A percentile compares a stretch with the other conserved stretches of the same genome.
phyloP scores from a whole-genome alignment of 2,329 filamentous ascomycete species.

The Fusarium secorum region DNA sequence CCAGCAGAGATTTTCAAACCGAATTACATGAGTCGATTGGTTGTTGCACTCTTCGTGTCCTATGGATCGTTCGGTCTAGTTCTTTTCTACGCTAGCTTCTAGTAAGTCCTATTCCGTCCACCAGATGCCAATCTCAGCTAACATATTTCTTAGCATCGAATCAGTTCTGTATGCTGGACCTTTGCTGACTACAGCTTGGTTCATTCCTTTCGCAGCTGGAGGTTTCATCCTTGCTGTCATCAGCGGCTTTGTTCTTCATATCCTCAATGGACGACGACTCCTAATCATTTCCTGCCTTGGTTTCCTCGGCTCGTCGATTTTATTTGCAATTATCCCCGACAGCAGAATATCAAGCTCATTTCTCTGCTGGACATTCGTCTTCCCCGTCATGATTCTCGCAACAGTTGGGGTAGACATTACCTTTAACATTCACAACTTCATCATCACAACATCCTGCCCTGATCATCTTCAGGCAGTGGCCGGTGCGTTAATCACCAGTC shows the following conservation, averaged over 20 bases:
- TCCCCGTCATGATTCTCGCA: slow-evolving; percentile 72
- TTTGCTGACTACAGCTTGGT: slow-evolving; percentile 73
- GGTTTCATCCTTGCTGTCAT: slow-evolving; percentile 70
- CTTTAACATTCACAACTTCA: slow-evolving; percentile 79
- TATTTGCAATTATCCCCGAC: slow-evolving; percentile 70
- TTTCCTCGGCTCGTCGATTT: slow-evolving; percentile 63
- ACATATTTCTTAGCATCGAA: slow-evolving; percentile 57
- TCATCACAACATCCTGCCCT: slow-evolving; percentile 77
- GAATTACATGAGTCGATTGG: slow-evolving; percentile 72
- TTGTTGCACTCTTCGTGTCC: slow-evolving; percentile 67
- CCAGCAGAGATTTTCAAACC: slow-evolving; percentile 74
- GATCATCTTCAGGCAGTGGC: slow-evolving; percentile 73
- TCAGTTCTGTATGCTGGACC: slow-evolving; percentile 66
- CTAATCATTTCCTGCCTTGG: slow-evolving; percentile 68
- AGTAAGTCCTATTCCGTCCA: slow-evolving; percentile 51
- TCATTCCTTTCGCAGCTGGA: slow-evolving; percentile 70
- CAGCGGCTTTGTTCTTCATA: slow-evolving; percentile 73
- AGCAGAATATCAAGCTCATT: slow-evolving; percentile 49
- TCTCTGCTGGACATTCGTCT: slow-evolving; percentile 76
- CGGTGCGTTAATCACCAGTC: slow-evolving; percentile 64
- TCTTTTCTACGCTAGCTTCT: slow-evolving; percentile 73
- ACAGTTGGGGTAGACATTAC: slow-evolving; percentile 79
- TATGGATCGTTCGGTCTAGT: slow-evolving; percentile 76
- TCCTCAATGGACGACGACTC: slow-evolving; percentile 68
- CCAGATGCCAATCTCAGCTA: rapidly evolving